Evolutionary conservation across 2,329 filamentous ascomycete species (phyloP).

Genomic region (Ophiostoma novo-ulmi): DNA sequence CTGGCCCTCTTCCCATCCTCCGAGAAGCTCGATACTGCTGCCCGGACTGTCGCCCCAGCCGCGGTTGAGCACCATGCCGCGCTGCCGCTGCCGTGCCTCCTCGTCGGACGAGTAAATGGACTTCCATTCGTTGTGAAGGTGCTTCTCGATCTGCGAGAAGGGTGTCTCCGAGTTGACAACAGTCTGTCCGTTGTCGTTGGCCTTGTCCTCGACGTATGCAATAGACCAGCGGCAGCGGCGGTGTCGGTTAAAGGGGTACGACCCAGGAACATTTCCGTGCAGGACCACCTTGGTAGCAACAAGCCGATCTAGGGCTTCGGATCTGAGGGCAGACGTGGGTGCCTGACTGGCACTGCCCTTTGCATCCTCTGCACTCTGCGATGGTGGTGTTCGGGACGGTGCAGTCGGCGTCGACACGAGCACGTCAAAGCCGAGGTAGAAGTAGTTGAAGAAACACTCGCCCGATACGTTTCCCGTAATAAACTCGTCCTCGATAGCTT

Average conservation of each 20-base stretch:
- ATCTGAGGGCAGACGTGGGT: slow-evolving; percentile 38
- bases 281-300: slow-evolving; percentile 89
- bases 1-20: slow-evolving; percentile 65
- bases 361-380: slow-evolving; percentile 34
- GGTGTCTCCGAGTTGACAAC: slow-evolving; percentile 68
- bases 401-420: slow-evolving; percentile 73
- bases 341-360: slow-evolving; percentile 19
- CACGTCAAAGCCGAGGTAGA: slow-evolving; percentile 89
- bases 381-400: slow-evolving; percentile 60
- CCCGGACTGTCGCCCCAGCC: slow-evolving; percentile 90
- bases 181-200: slow-evolving; percentile 29
- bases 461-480: slow-evolving; percentile 50
- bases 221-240: slow-evolving; percentile 85
- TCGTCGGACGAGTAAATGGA: slow-evolving; percentile 55
- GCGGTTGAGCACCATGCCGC: slow-evolving; percentile 83
- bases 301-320: slow-evolving; percentile 55
- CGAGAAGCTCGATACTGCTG: slow-evolving; percentile 79
- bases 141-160: slow-evolving; percentile 66
- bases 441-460: slow-evolving; percentile 96
- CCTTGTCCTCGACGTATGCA: slow-evolving; percentile 43
- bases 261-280: slow-evolving; percentile 91
- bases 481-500: slow-evolving; percentile 52
- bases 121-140: slow-evolving; percentile 66
- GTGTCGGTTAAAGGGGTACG: slow-evolving; percentile 94
- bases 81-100: slow-evolving; percentile 49